Evolutionary conservation across 345 rosid genomes (phyloP).

Genomic region (Murraya paniculata): DNA sequence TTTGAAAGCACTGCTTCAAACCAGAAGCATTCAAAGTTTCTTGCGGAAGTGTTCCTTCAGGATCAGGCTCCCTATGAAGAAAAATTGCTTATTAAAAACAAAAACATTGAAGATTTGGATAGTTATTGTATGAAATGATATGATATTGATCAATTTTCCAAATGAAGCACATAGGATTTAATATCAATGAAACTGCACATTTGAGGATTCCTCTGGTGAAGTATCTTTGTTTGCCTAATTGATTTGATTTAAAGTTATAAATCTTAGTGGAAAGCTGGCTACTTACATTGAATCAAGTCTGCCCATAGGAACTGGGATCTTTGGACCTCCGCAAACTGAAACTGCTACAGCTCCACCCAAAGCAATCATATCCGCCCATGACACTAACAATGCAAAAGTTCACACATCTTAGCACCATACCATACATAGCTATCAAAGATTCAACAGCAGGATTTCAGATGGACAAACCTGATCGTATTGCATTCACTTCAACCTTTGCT

Average conservation of each 20-base stretch:
- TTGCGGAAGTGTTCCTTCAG: conserved; percentile 79
- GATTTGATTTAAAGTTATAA: not conserved
- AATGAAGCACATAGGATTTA: not conserved
- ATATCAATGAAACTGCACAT: not conserved
- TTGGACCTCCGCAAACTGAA: conserved; percentile 89
- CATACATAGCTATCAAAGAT: conserved; percentile 10
- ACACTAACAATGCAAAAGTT: conserved; percentile 49
- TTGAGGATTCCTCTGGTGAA: not conserved
- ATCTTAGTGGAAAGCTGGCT: not conserved
- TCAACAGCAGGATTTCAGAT: conserved; percentile 17
- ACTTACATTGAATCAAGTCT: conserved; percentile 76
- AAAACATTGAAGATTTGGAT: not conserved
- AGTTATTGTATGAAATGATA: not conserved
- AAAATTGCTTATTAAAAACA: conserved; percentile 3
- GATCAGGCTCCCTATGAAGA: conserved; percentile 62
- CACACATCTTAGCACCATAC: conserved; percentile 21
- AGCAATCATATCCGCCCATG: conserved; percentile 96
- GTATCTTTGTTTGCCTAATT: not conserved
- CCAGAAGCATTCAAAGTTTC: conserved; percentile 67
- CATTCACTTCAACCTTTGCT: conserved; percentile 75
- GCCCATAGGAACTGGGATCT: conserved; percentile 62
- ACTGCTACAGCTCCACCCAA: conserved; percentile 92
- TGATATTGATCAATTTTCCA: not conserved
- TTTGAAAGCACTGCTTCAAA: conserved; percentile 70
- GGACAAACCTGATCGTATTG: conserved; percentile 52